A percentile compares a stretch with the other conserved stretches of the same genome.
These are phyloP conservation scores for Cordia subcordata DNA, from an alignment of 257 asterid genomes.

Conservation along the genomic window DNA sequence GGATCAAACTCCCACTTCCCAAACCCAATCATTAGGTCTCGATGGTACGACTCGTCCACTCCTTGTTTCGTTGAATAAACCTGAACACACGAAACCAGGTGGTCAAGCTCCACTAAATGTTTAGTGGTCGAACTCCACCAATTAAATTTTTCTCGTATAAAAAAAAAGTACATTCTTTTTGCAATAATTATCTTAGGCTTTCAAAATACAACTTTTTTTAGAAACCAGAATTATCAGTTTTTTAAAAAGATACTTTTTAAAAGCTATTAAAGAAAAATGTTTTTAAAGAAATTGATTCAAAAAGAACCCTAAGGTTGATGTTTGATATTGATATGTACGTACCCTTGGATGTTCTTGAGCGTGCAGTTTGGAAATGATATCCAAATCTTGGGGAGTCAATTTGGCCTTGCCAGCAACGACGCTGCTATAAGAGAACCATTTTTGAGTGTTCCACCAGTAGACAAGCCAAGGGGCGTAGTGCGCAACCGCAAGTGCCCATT, in stretches of 20 bases:
- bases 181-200: too few species aligned
- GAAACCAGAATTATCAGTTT: too few species aligned
- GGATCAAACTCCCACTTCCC: conserved; percentile 53
- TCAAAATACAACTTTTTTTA: too few species aligned
- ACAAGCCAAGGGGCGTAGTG: conserved; percentile 56
- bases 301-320: too few species aligned
- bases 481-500: conserved; percentile 57
- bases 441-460: conserved; percentile 69
- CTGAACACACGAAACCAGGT: neutral
- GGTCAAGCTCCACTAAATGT: conserved; percentile 33
- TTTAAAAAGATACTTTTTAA: too few species aligned
- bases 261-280: too few species aligned
- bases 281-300: too few species aligned
- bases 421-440: conserved; percentile 54
- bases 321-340: too few species aligned
- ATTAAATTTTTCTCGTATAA: too few species aligned
- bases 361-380: conserved; percentile 20
- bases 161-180: too few species aligned
- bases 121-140: too few species aligned
- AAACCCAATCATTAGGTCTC: conserved; percentile 45
- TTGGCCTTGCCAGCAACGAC: conserved; percentile 37
- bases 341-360: conserved; percentile 25
- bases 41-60: conserved; percentile 35
- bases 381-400: conserved; percentile 36
- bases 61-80: conserved; percentile 27